A percentile compares a stretch with the other conserved stretches of the same genome.
Evolutionary conservation across 2,329 filamentous ascomycete species (phyloP).

Genomic region (Nannizzia gypsea): DNA sequence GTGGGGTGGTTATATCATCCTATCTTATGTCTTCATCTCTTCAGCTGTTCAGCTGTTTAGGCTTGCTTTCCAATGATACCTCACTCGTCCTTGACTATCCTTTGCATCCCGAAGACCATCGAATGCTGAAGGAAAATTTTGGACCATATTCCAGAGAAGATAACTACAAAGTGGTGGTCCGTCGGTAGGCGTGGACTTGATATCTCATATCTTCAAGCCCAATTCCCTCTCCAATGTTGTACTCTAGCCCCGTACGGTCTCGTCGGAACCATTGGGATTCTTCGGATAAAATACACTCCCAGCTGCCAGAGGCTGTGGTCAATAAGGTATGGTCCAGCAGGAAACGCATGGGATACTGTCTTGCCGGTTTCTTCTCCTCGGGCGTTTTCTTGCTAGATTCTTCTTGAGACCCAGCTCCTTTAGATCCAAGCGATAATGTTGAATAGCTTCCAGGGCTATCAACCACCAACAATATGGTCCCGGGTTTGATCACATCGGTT

Average conservation of each 20-base stretch:
- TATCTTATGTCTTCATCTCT: too few relatives aligned
- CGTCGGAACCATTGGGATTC: conserved; percentile 82
- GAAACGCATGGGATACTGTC: conserved; percentile 87
- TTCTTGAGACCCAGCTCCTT: background rate
- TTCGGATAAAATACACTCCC: conserved; percentile 63
- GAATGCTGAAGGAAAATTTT: background rate
- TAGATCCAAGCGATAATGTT: conserved; percentile 54
- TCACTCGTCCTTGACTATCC: too few relatives aligned
- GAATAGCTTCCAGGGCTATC: conserved; percentile 93
- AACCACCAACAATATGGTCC: conserved; percentile 66
- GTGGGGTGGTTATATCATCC: too few relatives aligned
- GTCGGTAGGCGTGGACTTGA: conserved; percentile 70
- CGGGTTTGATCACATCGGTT: conserved; percentile 45
- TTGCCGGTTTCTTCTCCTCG: conserved; percentile 19
- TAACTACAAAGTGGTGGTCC: background rate
- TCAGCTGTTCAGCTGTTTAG: too few relatives aligned
- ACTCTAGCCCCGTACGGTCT: conserved; percentile 48
- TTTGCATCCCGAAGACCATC: too few relatives aligned
- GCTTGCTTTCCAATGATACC: too few relatives aligned
- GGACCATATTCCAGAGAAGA: background rate
- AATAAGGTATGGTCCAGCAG: conserved; percentile 72
- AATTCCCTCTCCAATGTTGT: conserved; percentile 80
- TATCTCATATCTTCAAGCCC: conserved; percentile 89
- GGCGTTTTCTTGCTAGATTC: conserved; percentile 4
- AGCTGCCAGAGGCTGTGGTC: conserved; percentile 39